Conservation (phyloP, 2,329 filamentous ascomycete species). For the Ramichloridium luteum region DNA sequence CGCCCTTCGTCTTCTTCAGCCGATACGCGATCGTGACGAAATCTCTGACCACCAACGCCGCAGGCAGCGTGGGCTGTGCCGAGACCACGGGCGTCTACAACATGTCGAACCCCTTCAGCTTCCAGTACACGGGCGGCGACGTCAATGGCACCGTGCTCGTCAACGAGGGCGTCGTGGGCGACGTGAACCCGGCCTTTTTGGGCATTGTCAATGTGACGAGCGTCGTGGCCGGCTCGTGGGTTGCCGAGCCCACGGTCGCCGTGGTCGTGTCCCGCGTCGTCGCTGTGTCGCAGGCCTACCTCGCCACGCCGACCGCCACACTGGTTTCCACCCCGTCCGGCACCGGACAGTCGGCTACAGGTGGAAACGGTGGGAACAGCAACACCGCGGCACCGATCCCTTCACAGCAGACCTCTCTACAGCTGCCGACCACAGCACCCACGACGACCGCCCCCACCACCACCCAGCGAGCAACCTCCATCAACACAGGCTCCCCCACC, state of each 20-base stretch:
- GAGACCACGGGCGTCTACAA: conserved; percentile 25
- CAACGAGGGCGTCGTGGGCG: conserved; percentile 21
- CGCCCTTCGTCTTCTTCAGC: conserved; percentile 33
- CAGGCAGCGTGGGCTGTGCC: conserved; percentile 20
- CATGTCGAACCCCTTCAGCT: conserved; percentile 25
- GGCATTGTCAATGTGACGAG: conserved; percentile 14
- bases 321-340: conserved; percentile 13
- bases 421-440: conserved; percentile 4
- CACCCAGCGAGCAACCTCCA: not conserved
- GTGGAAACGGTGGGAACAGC: conserved; percentile 4
- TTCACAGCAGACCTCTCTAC: conserved; percentile 8
- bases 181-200: conserved; percentile 25
- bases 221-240: conserved; percentile 24
- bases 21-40: conserved; percentile 31
- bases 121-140: conserved; percentile 26
- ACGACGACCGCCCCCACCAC: not conserved
- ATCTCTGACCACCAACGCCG: conserved; percentile 15
- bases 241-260: conserved; percentile 31
- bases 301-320: conserved; percentile 16
- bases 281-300: conserved; percentile 9
- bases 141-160: conserved; percentile 18
- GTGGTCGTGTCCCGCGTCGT: conserved; percentile 31
- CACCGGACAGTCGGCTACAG: conserved; percentile 9
- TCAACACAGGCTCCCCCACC: conserved; percentile 5
- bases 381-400: not conserved